Base-by-base conservation (phyloP, 768 basidiomycete species). In the Tubosaeta sp. region DNA sequence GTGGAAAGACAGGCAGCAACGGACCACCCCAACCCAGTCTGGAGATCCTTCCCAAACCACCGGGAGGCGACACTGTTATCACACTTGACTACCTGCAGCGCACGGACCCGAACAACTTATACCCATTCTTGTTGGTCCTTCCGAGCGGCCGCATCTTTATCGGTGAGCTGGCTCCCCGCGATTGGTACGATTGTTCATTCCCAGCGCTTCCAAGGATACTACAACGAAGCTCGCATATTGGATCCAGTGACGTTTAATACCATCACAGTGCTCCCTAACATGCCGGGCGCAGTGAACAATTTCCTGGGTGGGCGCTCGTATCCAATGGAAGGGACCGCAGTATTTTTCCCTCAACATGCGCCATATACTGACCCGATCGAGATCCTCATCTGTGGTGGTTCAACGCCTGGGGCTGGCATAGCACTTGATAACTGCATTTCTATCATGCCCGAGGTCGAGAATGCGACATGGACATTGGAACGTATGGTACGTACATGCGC, bases 81-180 rank as follows among this genome's bases (percentile, higher is more conserved):
- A 73, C 80, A 45, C 75, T 90, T 48, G 83, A 85, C 53, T 90
- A 81, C 72, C 71, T 91, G 31, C 64, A 72, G 32, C 76, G 86
- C 26, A 90, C 89, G 5, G 84, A 91, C 60, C 89, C 89, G 1
- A 82, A 87, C 61, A 90, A 90, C 59, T 66, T 91, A 45, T 91
- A 91, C 60, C 88, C 89, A 0, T 91, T 87, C 74, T 69, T 91
- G 32, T 66, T 84, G 49, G 75, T 89, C 7, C 76, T 91, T 14
- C 88, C 89, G 0, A 83, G 83, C 42, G 80, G 80, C 2, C 76
- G 77, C 32, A 70, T 91, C 59, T 90, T 91, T 63, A 76, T 86
- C 37, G 84, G 88, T 86, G 46, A 79, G 70, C 8, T 8, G 10
- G 32, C n/a, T 43, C 10, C 37, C 5, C 12, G 3, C 10, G 1